A percentile compares a stretch with the other conserved stretches of the same genome.
Evolutionary conservation across 2,329 filamentous ascomycete genomes (phyloP).

Genomic region (Alternaria longipes): DNA sequence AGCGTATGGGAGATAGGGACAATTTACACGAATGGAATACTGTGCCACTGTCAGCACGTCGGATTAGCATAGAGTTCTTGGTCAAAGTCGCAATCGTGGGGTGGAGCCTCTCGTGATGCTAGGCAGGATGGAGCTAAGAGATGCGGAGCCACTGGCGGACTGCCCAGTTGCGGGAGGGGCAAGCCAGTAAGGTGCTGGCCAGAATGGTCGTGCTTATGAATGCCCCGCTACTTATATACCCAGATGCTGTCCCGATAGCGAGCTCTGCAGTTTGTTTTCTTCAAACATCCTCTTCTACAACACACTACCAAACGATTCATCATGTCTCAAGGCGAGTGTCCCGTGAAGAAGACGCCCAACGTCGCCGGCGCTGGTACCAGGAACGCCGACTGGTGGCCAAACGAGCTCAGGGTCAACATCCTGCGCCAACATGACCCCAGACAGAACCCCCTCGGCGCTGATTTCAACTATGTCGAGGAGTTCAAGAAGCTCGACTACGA

Average conservation of each 20-base stretch:
- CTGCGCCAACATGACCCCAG: slow-evolving; percentile 74
- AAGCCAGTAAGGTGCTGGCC: slow-evolving; percentile 32
- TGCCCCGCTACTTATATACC: slow-evolving; percentile 38
- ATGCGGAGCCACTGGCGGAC: slow-evolving; percentile 31
- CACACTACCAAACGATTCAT: slow-evolving; percentile 31
- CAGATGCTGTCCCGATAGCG: slow-evolving; percentile 15
- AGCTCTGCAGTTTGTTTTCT: slow-evolving; percentile 14
- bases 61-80: slow-evolving; percentile 1
- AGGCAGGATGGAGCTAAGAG: slow-evolving; percentile 31
- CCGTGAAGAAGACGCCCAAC: slow-evolving; percentile 45
- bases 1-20: background rate
- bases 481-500: slow-evolving; percentile 78
- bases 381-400: slow-evolving; percentile 79
- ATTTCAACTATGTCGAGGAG: slow-evolving; percentile 76
- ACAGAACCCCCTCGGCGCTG: slow-evolving; percentile 70
- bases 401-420: slow-evolving; percentile 72
- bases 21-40: background rate
- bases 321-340: slow-evolving; percentile 49
- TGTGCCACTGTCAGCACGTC: background rate
- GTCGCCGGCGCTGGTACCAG: slow-evolving; percentile 69
- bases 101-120: slow-evolving; percentile 18
- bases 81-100: slow-evolving; percentile 17
- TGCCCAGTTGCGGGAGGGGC: slow-evolving; percentile 29
- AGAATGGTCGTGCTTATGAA: slow-evolving; percentile 41
- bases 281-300: slow-evolving; percentile 14